phyloP scores from a whole-genome alignment of 495 filamentous ascomycete genomes.

The Penicillium daleae region DNA sequence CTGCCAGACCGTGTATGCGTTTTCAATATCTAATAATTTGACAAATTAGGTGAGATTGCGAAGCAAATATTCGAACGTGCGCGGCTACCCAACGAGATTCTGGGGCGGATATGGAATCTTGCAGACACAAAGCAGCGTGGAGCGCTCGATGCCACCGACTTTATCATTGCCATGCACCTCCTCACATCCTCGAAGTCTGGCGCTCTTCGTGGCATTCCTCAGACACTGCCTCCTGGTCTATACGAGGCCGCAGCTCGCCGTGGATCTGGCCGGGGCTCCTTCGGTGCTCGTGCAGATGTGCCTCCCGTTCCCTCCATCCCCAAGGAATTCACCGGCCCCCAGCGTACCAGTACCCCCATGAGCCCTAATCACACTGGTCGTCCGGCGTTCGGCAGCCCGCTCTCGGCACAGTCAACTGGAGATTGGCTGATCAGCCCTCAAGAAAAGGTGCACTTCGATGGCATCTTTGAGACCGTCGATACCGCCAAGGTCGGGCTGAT shows the following conservation, averaged over 20 bases:
- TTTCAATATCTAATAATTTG: background rate
- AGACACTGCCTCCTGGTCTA: conserved; percentile 78
- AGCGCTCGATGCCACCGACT: conserved; percentile 85
- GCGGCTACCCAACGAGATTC: conserved; percentile 82
- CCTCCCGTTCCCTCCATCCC: conserved; percentile 64
- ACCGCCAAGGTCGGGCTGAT: conserved; percentile 78
- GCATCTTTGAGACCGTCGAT: conserved; percentile 80
- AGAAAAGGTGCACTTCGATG: conserved; percentile 86
- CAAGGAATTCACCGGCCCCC: conserved; percentile 71
- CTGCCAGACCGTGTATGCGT: no score
- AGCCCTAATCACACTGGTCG: conserved; percentile 40
- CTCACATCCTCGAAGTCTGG: conserved; percentile 88
- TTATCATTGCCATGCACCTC: conserved; percentile 98
- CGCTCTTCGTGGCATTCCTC: conserved; percentile 75
- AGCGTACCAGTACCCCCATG: conserved; percentile 73
- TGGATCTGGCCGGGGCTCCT: conserved; percentile 51
- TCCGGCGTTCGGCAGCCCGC: conserved; percentile 55
- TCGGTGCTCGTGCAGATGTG: conserved; percentile 49
- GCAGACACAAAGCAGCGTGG: conserved; percentile 92
- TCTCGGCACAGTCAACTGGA: conserved; percentile 66
- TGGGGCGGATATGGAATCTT: conserved; percentile 93
- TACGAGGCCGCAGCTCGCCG: conserved; percentile 90
- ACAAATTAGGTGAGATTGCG: conserved; percentile 68
- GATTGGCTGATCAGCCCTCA: conserved; percentile 82
- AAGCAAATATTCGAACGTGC: conserved; percentile 95